A percentile compares a stretch with the other conserved stretches of the same genome.
phyloP scores from a whole-genome alignment of 2,329 filamentous ascomycete species.

The Neurospora sp. region DNA sequence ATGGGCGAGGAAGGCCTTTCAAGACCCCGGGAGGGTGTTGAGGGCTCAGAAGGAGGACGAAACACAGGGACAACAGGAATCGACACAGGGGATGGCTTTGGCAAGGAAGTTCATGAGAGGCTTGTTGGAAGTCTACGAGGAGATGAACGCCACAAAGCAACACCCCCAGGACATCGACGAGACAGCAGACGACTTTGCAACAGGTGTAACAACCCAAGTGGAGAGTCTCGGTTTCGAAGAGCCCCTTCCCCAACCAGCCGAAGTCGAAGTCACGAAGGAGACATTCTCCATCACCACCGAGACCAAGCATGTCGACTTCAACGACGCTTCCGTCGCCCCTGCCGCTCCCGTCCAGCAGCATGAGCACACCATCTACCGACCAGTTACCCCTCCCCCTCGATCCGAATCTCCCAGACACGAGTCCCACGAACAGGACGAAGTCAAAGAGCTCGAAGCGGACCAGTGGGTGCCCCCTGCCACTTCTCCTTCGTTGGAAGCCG shows the following conservation, averaged over 20 bases:
- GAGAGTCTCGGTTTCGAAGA: not conserved
- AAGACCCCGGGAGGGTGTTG: not conserved
- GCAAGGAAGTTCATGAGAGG: constrained; percentile 7
- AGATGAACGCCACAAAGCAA: constrained; percentile 1
- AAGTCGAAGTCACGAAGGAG: not conserved
- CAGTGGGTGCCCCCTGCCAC: not conserved
- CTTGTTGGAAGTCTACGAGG: constrained; percentile 8
- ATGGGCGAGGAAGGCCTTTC: constrained; percentile 7
- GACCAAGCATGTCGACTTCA: not conserved
- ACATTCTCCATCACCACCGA: not conserved
- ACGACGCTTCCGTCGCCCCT: not conserved
- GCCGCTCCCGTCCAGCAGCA: not conserved
- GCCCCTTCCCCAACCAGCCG: not conserved
- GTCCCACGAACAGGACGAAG: not conserved
- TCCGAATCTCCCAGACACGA: not conserved
- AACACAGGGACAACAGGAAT: not conserved
- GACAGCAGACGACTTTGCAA: not conserved
- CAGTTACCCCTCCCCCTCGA: not conserved
- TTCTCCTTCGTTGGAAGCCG: not conserved
- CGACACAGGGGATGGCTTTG: not conserved
- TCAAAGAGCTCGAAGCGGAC: not conserved
- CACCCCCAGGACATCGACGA: not conserved
- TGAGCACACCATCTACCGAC: not conserved
- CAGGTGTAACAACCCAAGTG: not conserved
- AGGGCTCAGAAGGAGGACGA: not conserved